Evolutionary conservation across 805 yeast genomes (phyloP).

Genomic region (Sporopachydermia lactativora): DNA sequence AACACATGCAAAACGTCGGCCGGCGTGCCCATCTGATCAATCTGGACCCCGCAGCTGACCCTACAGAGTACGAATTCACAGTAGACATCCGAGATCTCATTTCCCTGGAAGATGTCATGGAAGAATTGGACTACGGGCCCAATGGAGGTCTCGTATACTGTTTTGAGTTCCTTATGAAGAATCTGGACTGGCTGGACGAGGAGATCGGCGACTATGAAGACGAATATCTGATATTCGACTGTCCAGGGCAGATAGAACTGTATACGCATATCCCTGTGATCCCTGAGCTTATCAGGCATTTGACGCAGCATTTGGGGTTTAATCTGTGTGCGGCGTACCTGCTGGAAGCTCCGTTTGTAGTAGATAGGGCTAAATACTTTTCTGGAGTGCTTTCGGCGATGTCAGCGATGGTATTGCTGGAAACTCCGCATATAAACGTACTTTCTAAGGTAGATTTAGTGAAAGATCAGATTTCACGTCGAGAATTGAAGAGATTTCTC

Average conservation of each 20-base stretch:
- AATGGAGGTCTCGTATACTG: slow-evolving; percentile 91
- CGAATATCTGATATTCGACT: slow-evolving; percentile 86
- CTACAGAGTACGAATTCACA: slow-evolving; percentile 81
- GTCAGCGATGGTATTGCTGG: slow-evolving; percentile 95
- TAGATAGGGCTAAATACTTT: slow-evolving; percentile 84
- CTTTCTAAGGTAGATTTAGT: slow-evolving; percentile 79
- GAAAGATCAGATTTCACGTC: slow-evolving; percentile 61
- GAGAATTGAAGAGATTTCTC: slow-evolving; percentile 67
- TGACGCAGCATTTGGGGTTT: slow-evolving; percentile 67
- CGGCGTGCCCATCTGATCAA: slow-evolving; percentile 91
- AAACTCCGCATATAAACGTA: slow-evolving; percentile 87
- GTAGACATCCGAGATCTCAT: slow-evolving; percentile 86
- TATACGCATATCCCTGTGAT: slow-evolving; percentile 90
- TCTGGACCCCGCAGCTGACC: slow-evolving; percentile 94
- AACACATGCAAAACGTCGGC: slow-evolving; percentile 82
- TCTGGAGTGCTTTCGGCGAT: slow-evolving; percentile 93
- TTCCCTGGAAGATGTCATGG: slow-evolving; percentile 88
- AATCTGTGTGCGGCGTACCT: slow-evolving; percentile 86
- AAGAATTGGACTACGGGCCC: slow-evolving; percentile 85
- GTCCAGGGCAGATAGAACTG: slow-evolving; percentile 94
- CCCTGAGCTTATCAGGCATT: slow-evolving; percentile 78
- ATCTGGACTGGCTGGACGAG: slow-evolving; percentile 94
- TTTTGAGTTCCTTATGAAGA: slow-evolving; percentile 75
- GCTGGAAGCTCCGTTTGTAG: slow-evolving; percentile 85
- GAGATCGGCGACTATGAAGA: slow-evolving; percentile 94